Base-by-base conservation (phyloP, 1,284 basidiomycete genomes). In the Ustanciosporium gigantosporum region DNA sequence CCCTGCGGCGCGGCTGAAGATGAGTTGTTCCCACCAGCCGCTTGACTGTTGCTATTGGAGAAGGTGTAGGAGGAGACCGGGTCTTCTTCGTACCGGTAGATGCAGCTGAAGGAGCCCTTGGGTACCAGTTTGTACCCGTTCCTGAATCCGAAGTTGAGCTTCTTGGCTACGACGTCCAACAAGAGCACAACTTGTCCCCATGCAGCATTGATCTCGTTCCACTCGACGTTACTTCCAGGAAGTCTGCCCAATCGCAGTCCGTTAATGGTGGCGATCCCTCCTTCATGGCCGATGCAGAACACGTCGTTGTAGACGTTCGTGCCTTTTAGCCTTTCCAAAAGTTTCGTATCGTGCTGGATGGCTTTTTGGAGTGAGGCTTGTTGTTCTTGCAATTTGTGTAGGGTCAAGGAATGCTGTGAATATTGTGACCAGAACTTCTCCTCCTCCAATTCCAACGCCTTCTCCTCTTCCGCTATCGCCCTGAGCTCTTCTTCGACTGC, bases 251-350 rank as follows among this genome's bases (percentile, higher is more conserved):
- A 80, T 20, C 95, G 84, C 14, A 98, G 82, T 1, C 92, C 92
- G 74, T 98, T 98, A 79, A 99, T 98, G 8, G 94, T 97, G 0
- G 91, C 94, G 70, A 72, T 97, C 88, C 15, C 73, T 2, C 88
- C 88, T 62, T 93, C 90, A 67, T 96, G 90, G 1, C 93, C 93
- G 61, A 99, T 98, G 70, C 91, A 94, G 78, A 99, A 99, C 0
- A 92, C 92, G 74, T 98, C 95, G 64, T 94, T 94, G 80, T 96
- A 98, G 22, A 98, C 95, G 76, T 98, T 98, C 4, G 93, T 93
- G 35, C 87, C 83, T 73, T 94, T 89, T 7, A 99, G 83, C 70
- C 91, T 87, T 66, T 90, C 88, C 14, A 93, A 82, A 8, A 87
- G 87, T 14, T 58, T 55, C 14, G 46, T 34, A 19, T 78, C 52